These are phyloP conservation scores for Cenococcum geophilum DNA, from an alignment of 495 filamentous ascomycete species.

Conservation along the genomic window DNA sequence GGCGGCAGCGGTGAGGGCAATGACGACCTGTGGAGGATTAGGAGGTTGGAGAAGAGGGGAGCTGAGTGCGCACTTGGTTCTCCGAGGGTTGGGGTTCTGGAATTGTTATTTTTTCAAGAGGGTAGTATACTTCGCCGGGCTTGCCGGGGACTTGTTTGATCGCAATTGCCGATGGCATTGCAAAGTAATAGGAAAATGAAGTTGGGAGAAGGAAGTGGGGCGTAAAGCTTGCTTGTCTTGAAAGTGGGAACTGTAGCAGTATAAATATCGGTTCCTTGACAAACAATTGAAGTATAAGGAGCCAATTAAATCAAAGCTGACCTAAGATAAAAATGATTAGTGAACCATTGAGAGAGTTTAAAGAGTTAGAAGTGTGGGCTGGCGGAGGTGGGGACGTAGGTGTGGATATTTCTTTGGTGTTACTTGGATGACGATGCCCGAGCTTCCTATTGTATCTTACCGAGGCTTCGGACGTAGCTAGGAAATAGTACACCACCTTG, in stretches of 20 bases:
- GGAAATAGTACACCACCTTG: too few relatives aligned
- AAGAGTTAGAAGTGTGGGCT: too few relatives aligned
- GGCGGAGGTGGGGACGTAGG: too few relatives aligned
- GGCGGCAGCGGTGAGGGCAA: conserved; percentile 66
- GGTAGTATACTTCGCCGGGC: conserved; percentile 82
- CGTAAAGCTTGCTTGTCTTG: too few relatives aligned
- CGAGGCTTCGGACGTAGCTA: conserved; percentile 1
- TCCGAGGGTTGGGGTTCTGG: conserved; percentile 23
- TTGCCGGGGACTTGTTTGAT: conserved; percentile 62
- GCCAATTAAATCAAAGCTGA: too few relatives aligned
- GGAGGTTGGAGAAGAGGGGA: neutral
- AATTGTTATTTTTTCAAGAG: conserved; percentile 39
- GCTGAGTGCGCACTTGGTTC: conserved; percentile 16
- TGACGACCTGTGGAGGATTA: conserved; percentile 43
- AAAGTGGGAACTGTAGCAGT: too few relatives aligned
- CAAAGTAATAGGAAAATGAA: too few relatives aligned
- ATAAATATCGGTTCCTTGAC: too few relatives aligned
- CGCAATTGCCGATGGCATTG: conserved; percentile 52
- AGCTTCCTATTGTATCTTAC: neutral
- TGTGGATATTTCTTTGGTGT: neutral
- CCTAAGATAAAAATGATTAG: too few relatives aligned
- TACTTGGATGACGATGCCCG: conserved; percentile 1
- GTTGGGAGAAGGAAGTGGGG: too few relatives aligned
- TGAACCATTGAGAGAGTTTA: too few relatives aligned
- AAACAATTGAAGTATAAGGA: too few relatives aligned